Conservation (phyloP, 441 rosid species). For the Euphorbia schlechtendalii region DNA sequence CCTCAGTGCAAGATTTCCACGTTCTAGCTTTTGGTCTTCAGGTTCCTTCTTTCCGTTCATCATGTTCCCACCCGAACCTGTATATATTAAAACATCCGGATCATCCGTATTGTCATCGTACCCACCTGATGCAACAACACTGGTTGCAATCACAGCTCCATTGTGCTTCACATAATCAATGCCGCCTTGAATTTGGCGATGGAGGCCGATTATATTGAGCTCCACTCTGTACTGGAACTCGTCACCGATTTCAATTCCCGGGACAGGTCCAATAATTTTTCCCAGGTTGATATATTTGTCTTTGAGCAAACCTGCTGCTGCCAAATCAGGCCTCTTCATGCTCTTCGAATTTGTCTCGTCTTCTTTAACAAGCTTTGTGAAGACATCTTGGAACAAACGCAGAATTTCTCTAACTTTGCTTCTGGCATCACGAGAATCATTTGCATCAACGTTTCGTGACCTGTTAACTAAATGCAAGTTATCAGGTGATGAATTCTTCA, state of each 20-base stretch:
- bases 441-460: constrained; percentile 25
- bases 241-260: constrained; percentile 89
- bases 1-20: constrained; percentile 67
- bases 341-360: constrained; percentile 44
- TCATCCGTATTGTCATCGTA: constrained; percentile 68
- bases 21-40: constrained; percentile 66
- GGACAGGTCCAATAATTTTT: constrained; percentile 60
- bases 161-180: constrained; percentile 60
- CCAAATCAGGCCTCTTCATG: constrained; percentile 47
- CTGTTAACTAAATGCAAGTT: constrained; percentile 18
- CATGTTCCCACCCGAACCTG: constrained; percentile 81
- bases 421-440: constrained; percentile 29
- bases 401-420: constrained; percentile 64
- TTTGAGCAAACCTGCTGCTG: constrained; percentile 37
- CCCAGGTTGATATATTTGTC: constrained; percentile 37
- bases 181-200: constrained; percentile 64
- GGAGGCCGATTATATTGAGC: constrained; percentile 77
- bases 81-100: constrained; percentile 67
- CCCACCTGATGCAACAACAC: constrained; percentile 81
- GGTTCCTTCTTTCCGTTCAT: constrained; percentile 46
- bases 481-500: background rate
- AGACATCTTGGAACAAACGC: constrained; percentile 58
- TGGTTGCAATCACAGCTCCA: constrained; percentile 38
- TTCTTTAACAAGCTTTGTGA: constrained; percentile 62
- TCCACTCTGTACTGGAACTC: constrained; percentile 79